phyloP scores from a whole-genome alignment of 257 asterid species.

The Fraxinus anomala region DNA sequence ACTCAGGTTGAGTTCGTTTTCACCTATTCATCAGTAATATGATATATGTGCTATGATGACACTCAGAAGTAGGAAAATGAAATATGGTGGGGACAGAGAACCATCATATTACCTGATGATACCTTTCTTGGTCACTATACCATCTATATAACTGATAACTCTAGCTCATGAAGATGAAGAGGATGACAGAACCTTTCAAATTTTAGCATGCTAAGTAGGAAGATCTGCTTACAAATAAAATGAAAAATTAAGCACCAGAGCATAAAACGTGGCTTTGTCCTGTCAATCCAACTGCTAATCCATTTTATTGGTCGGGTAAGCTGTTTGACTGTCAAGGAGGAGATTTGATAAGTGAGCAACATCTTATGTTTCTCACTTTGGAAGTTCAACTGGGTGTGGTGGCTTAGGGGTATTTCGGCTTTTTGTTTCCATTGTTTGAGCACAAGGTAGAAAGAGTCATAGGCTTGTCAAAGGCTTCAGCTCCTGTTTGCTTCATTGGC shows the following conservation, averaged over 20 bases:
- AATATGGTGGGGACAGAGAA: background rate
- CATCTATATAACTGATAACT: background rate
- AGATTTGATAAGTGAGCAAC: background rate
- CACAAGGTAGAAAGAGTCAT: background rate
- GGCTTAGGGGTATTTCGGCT: background rate
- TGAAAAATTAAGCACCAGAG: background rate
- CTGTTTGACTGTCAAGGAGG: background rate
- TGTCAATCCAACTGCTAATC: conserved; percentile 12
- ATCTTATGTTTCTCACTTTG: background rate
- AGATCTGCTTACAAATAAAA: background rate
- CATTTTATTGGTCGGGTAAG: background rate
- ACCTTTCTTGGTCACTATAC: background rate
- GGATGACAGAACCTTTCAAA: background rate
- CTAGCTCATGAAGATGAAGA: background rate
- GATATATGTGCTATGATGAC: background rate
- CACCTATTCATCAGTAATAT: conserved; percentile 14
- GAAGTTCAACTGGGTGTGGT: background rate
- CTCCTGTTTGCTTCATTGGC: background rate
- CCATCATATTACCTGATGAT: background rate
- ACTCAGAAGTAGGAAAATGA: background rate
- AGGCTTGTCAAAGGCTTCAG: background rate
- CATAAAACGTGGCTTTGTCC: conserved; percentile 12
- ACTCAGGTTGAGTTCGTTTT: conserved; percentile 59
- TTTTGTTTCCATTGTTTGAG: background rate
- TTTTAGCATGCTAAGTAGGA: background rate